Base-by-base conservation (phyloP, 106 monocot species). In the Dendrobium huoshanense region DNA sequence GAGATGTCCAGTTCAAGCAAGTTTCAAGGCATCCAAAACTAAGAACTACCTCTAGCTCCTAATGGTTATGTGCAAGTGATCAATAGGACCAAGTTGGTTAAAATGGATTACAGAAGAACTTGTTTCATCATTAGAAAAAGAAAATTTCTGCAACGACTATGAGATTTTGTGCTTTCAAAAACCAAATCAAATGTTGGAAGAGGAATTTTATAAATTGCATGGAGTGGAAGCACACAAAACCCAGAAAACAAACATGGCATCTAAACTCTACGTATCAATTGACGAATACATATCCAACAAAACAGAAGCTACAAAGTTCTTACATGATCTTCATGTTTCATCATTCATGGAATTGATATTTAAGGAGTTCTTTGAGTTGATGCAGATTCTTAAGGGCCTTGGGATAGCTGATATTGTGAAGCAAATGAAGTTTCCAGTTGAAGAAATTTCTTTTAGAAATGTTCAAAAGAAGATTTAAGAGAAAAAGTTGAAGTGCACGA, bases 321-420 rank as follows among this genome's bases (percentile, higher is more conserved):
- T 85, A 25, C 25, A 59, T 27, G 87, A 92, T 19, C 73, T 84
- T 40, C 85, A 90, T 41, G 54, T 70, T 45, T 83, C 88, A 43
- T 85, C 80, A 18, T 49, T 92, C 64, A 83, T 84, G 37, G 37
- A 37, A 37, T 37, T 37, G 37, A 37, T 37, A 37, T 37, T 37
- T 37, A 37, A 37, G 37, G 37, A 37, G 37, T 37, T 37, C 37
- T 37, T 37, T 37, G 37, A 37, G 37, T 37, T 37, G 0, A 37
- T 37, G 37, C 37, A 37, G 37, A 37, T 37, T 3, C 37, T 37
- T 37, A 37, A 37, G 37, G 37, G 37, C 2, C 37, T 37, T 37
- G 37, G 37, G 37, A 37, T 3, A 37, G 3, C 37, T 37, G 37
- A 37, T 37, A 37, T 37, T 37, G 37, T 37, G n/a, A n/a, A n/a